Conservation (phyloP, 192 early-diverging fungal genomes). For the Dissophora globulifera region DNA sequence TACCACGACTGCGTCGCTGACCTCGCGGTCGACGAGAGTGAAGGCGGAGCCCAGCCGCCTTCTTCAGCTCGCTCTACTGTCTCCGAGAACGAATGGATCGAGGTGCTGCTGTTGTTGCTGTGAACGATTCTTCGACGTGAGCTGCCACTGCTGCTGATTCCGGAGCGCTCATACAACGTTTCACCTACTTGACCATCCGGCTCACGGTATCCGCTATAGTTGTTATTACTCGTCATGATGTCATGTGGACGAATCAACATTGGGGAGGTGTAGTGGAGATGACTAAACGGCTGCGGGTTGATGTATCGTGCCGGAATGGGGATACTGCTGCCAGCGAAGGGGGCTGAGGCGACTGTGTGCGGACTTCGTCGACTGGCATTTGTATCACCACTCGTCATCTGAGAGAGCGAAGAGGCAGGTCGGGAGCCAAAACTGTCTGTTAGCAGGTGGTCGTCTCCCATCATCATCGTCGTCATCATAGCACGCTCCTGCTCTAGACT, state of each 20-base stretch:
- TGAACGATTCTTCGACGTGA: too few species aligned
- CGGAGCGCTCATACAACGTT: too few species aligned
- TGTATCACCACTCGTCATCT: background rate
- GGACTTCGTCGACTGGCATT: background rate
- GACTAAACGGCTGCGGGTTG: slow-evolving; percentile 8
- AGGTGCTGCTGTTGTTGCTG: background rate
- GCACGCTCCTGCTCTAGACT: too few species aligned
- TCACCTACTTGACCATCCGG: background rate
- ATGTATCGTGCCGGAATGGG: slow-evolving; percentile 38
- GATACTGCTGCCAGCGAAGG: slow-evolving; percentile 14
- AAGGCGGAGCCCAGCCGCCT: slow-evolving; percentile 17
- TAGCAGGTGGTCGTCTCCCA: too few species aligned
- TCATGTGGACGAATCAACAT: slow-evolving; percentile 10
- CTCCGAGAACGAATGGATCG: slow-evolving; percentile 8
- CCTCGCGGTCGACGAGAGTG: background rate
- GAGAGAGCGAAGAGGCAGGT: background rate
- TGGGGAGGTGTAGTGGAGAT: slow-evolving; percentile 5
- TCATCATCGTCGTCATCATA: too few species aligned
- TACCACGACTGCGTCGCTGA: background rate
- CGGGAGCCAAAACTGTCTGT: background rate
- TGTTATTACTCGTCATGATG: background rate
- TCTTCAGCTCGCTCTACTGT: slow-evolving; percentile 37
- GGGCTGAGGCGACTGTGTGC: background rate
- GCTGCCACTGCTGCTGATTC: too few species aligned
- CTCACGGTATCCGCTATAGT: slow-evolving; percentile 1